Percentiles rank a stretch among this genome's conserved stretches.
Conservation (phyloP, 331 rosid genomes). For the Cydonia oblonga region DNA sequence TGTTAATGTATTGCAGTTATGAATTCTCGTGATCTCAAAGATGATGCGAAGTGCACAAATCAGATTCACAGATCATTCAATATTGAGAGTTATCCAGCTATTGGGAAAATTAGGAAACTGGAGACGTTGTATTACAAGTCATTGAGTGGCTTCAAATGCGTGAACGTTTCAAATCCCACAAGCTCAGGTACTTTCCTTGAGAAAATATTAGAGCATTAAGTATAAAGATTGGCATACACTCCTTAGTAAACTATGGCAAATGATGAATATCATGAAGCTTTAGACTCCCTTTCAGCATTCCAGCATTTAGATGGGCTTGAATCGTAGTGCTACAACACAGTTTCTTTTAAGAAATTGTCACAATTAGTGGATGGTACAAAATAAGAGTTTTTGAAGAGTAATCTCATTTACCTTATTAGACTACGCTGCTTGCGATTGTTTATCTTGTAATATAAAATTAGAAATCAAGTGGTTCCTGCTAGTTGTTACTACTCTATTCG, state of each 20-base stretch:
- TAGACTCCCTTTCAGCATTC: background rate
- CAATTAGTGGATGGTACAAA: background rate
- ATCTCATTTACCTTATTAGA: background rate
- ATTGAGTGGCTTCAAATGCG: constrained; percentile 93
- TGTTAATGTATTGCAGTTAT: background rate
- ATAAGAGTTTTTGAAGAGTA: background rate
- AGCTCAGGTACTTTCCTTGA: constrained; percentile 40
- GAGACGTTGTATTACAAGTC: constrained; percentile 77
- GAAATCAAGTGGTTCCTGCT: background rate
- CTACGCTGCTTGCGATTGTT: background rate
- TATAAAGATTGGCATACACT: background rate
- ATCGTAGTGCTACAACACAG: background rate
- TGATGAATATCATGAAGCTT: background rate
- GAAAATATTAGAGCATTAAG: background rate
- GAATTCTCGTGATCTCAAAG: constrained; percentile 15
- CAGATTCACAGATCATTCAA: constrained; percentile 72
- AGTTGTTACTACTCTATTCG: background rate
- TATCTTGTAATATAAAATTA: background rate
- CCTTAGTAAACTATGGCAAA: background rate
- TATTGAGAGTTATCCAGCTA: constrained; percentile 64
- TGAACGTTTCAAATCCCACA: constrained; percentile 72
- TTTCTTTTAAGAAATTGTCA: background rate
- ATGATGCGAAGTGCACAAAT: constrained; percentile 81
- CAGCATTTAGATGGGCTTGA: background rate
- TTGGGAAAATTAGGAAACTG: constrained; percentile 82